Conservation (phyloP, 2,329 filamentous ascomycete genomes). For the Fusarium hainanense region DNA sequence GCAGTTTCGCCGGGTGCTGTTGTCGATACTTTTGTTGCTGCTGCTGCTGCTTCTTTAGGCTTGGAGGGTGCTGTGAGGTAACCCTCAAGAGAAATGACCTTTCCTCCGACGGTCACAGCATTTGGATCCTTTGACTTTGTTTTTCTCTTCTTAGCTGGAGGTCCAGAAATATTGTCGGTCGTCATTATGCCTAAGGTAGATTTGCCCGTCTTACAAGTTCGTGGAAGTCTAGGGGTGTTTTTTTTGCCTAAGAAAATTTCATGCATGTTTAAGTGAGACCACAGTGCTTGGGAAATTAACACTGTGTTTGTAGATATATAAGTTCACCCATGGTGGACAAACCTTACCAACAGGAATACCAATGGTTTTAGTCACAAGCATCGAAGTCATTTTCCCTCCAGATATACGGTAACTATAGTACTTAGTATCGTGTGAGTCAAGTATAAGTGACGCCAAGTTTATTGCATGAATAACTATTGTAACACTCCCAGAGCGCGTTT, state of each 20-base stretch:
- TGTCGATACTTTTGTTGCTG: conserved; percentile 10
- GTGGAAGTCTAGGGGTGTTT: neutral
- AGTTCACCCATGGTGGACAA: neutral
- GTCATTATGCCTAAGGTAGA: conserved; percentile 38
- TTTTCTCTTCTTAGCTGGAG: conserved; percentile 54
- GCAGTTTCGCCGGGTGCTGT: conserved; percentile 2
- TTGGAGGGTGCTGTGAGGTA: conserved; percentile 57
- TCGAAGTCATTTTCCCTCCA: neutral
- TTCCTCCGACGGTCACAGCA: conserved; percentile 60
- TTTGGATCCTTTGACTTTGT: conserved; percentile 51
- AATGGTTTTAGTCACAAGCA: neutral
- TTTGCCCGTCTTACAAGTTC: neutral
- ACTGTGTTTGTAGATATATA: neutral
- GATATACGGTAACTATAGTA: neutral
- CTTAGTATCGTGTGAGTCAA: neutral
- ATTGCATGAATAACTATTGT: conserved; percentile 1
- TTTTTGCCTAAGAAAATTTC: conserved; percentile 25
- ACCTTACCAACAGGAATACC: neutral
- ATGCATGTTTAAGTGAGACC: neutral
- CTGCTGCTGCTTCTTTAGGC: conserved; percentile 31
- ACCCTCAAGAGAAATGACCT: conserved; percentile 61
- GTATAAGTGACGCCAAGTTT: neutral
- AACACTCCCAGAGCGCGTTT: neutral
- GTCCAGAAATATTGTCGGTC: conserved; percentile 38
- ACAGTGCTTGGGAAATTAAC: neutral